phyloP scores from a whole-genome alignment of 352 stramenopile species.

The Phytopythium kandeliae region DNA sequence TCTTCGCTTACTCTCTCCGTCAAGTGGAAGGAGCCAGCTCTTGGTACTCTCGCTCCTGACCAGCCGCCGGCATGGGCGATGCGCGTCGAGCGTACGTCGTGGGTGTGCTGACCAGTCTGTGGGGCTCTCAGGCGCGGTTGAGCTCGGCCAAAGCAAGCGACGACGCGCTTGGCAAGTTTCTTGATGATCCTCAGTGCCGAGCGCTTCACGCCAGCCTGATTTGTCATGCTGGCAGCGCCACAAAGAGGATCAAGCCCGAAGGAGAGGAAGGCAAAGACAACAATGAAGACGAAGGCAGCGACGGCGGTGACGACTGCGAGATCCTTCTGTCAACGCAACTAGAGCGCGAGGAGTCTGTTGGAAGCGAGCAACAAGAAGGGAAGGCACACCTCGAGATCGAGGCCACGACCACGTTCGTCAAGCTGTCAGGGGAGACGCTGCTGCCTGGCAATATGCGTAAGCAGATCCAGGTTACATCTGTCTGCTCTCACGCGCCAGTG shows the following conservation, averaged over 20 bases:
- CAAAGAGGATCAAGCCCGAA: not conserved
- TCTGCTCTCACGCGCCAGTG: slow-evolving; percentile 54
- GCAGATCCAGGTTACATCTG: slow-evolving; percentile 66
- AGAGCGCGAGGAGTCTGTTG: slow-evolving; percentile 5
- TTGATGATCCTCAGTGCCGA: slow-evolving; percentile 61
- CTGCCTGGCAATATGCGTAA: slow-evolving; percentile 65
- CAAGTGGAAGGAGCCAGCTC: not conserved
- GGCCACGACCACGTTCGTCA: slow-evolving; percentile 59
- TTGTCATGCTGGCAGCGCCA: not conserved
- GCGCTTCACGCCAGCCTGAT: slow-evolving; percentile 52
- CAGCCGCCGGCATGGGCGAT: slow-evolving; percentile 31
- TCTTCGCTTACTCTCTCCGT: no score
- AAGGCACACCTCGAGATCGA: slow-evolving; percentile 9
- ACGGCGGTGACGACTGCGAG: slow-evolving; percentile 14
- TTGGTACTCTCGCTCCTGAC: not conserved
- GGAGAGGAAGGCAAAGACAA: slow-evolving; percentile 11
- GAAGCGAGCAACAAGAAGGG: not conserved
- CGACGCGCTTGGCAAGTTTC: slow-evolving; percentile 51
- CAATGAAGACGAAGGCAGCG: slow-evolving; percentile 17
- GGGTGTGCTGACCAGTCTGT: slow-evolving; percentile 57
- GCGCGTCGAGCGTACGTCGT: slow-evolving; percentile 54
- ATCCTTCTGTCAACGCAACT: slow-evolving; percentile 15
- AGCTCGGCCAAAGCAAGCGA: slow-evolving; percentile 30
- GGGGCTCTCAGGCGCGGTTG: slow-evolving; percentile 37
- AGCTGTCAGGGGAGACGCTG: slow-evolving; percentile 37